These are phyloP conservation scores for Aspergillus ellipticus DNA, from an alignment of 495 filamentous ascomycete species.

Conservation along the genomic window DNA sequence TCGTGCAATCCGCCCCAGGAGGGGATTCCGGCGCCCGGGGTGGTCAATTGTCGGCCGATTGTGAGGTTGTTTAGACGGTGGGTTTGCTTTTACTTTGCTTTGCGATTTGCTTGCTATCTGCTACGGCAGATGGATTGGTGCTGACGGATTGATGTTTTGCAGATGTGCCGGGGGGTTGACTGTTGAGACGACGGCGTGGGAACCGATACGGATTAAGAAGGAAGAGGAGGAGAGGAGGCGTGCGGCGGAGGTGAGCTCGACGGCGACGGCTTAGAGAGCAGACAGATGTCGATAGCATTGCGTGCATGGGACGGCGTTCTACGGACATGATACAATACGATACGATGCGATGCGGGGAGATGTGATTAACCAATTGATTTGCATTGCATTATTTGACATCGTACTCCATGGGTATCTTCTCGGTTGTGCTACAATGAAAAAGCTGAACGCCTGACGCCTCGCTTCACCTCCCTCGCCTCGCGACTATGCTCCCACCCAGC, in stretches of 20 bases:
- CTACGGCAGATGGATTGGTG: no score
- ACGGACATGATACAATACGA: no score
- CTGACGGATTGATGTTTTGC: slow-evolving; percentile 6
- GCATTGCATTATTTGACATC: slow-evolving; percentile 12
- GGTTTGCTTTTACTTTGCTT: slow-evolving; percentile 27
- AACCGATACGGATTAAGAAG: slow-evolving; percentile 37
- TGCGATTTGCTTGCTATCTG: background rate
- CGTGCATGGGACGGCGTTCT: slow-evolving; percentile 31
- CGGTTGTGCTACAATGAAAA: slow-evolving; percentile 26
- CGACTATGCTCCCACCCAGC: slow-evolving; percentile 26
- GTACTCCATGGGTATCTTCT: slow-evolving; percentile 37
- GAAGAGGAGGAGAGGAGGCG: slow-evolving; percentile 27
- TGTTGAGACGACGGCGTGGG: slow-evolving; percentile 82
- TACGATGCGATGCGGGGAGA: no score
- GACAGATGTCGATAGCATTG: background rate
- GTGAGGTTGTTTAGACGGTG: slow-evolving; percentile 78
- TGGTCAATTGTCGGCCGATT: slow-evolving; percentile 68
- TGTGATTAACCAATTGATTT: background rate
- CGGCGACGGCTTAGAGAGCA: no score
- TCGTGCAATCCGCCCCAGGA: slow-evolving; percentile 61
- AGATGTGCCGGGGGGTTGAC: slow-evolving; percentile 75
- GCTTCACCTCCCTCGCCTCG: slow-evolving; percentile 7
- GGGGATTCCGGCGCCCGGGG: slow-evolving; percentile 50
- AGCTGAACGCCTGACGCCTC: slow-evolving; percentile 25
- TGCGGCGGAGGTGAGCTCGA: slow-evolving; percentile 5